Percentiles rank a stretch among this genome's conserved stretches.
These are phyloP conservation scores for Capsicum rhomboideum DNA, from an alignment of 257 asterid species.

Conservation along the genomic window DNA sequence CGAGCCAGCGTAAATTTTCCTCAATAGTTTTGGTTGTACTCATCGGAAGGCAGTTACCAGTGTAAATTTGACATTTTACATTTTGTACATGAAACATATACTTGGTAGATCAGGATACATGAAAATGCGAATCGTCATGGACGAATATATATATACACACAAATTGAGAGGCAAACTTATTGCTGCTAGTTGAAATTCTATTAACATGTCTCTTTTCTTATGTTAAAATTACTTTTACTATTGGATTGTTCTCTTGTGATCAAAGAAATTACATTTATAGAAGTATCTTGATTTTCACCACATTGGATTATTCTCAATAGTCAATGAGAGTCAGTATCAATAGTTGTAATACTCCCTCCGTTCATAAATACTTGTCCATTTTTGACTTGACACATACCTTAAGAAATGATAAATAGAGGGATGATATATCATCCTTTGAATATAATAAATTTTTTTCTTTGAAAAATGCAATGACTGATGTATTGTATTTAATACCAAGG, in stretches of 20 bases:
- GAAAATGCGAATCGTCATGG: not conserved
- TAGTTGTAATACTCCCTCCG: too few relatives aligned
- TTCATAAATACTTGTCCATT: too few relatives aligned
- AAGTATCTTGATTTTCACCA: too few relatives aligned
- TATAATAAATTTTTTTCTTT: too few relatives aligned
- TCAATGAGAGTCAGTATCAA: too few relatives aligned
- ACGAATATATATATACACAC: not conserved
- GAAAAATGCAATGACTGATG: too few relatives aligned
- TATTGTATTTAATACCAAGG: too few relatives aligned
- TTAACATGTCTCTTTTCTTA: not conserved
- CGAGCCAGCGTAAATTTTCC: not conserved
- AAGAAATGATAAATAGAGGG: too few relatives aligned
- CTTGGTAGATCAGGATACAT: not conserved
- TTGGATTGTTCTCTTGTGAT: not conserved
- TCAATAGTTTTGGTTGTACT: not conserved
- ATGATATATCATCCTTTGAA: too few relatives aligned
- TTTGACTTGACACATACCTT: too few relatives aligned
- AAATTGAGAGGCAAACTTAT: not conserved
- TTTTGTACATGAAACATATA: not conserved
- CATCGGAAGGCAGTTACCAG: not conserved
- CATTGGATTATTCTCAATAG: too few relatives aligned
- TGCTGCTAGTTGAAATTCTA: not conserved
- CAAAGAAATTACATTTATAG: too few relatives aligned
- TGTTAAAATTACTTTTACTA: not conserved
- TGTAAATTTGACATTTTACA: not conserved